phyloP scores from a whole-genome alignment of 2,329 filamentous ascomycete species.

The Stenocarpella maydis region DNA sequence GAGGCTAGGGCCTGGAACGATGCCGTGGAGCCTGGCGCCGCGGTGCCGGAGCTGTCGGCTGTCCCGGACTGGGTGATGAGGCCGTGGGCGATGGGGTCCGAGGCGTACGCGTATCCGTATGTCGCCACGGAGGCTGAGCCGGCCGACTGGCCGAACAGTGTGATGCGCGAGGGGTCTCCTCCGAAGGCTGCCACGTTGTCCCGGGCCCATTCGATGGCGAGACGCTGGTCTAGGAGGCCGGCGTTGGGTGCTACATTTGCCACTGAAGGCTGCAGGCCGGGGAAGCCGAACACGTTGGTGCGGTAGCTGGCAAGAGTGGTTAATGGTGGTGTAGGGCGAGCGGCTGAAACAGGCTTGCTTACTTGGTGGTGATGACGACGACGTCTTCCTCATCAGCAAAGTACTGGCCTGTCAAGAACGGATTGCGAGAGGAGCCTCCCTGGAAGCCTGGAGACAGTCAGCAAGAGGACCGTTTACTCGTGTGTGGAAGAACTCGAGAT shows the following conservation, averaged over 20 bases:
- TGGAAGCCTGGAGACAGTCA: constrained; percentile 43
- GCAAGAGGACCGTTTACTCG: background rate
- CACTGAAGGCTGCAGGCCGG: constrained; percentile 3
- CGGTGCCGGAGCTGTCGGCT: constrained; percentile 7
- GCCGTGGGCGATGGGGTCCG: constrained; percentile 25
- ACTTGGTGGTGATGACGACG: constrained; percentile 22
- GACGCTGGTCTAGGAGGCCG: constrained; percentile 29
- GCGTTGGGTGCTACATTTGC: constrained; percentile 14
- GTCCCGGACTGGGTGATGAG: constrained; percentile 28
- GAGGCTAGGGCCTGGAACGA: background rate
- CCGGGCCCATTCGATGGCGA: constrained; percentile 28
- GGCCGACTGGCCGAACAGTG: constrained; percentile 23
- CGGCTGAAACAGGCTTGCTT: background rate
- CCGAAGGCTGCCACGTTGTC: constrained; percentile 28
- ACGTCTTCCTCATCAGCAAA: constrained; percentile 28
- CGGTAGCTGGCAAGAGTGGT: constrained; percentile 12
- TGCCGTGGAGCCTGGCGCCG: background rate
- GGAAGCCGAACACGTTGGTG: constrained; percentile 21
- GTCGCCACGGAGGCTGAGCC: background rate
- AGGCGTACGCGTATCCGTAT: constrained; percentile 21
- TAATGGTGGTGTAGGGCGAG: background rate
- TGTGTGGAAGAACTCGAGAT: no score
- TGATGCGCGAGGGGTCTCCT: constrained; percentile 17
- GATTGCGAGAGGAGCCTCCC: constrained; percentile 40
- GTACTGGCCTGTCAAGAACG: constrained; percentile 17